Evolutionary conservation across 768 basidiomycete genomes (phyloP).

Genomic region (Mycena maculata): DNA sequence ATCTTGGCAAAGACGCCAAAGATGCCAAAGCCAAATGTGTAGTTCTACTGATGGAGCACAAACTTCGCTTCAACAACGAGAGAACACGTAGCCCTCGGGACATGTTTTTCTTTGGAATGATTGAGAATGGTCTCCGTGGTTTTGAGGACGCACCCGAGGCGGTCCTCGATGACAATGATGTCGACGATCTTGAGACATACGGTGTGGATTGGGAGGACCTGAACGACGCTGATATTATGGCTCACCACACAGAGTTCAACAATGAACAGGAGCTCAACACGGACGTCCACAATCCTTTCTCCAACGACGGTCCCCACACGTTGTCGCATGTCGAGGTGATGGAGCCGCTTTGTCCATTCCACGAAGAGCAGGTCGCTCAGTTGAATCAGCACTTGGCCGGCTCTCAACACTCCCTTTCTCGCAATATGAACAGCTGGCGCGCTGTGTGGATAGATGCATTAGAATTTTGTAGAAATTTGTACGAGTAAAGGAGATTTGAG

Average conservation of each 20-base stretch:
- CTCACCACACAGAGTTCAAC: slow-evolving; percentile 5
- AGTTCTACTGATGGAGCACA: no score
- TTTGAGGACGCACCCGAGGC: neutral
- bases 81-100: slow-evolving; percentile 29
- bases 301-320: slow-evolving; percentile 17
- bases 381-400: neutral
- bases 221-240: slow-evolving; percentile 32
- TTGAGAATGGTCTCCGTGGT: slow-evolving; percentile 33
- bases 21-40: no score
- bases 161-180: neutral
- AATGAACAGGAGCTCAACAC: neutral
- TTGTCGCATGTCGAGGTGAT: slow-evolving; percentile 20
- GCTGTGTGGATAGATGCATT: slow-evolving; percentile 12
- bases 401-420: neutral
- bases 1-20: no score
- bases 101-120: slow-evolving; percentile 36
- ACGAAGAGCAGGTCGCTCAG: neutral
- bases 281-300: slow-evolving; percentile 13
- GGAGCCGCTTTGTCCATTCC: slow-evolving; percentile 10
- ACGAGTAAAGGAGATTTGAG: neutral
- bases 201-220: slow-evolving; percentile 44
- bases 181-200: slow-evolving; percentile 21
- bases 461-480: slow-evolving; percentile 13
- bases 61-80: slow-evolving; percentile 22
- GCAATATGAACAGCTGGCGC: slow-evolving; percentile 22